Evolutionary conservation across 495 filamentous ascomycete species (phyloP).

Genomic region (Aspergillus homomorphus): DNA sequence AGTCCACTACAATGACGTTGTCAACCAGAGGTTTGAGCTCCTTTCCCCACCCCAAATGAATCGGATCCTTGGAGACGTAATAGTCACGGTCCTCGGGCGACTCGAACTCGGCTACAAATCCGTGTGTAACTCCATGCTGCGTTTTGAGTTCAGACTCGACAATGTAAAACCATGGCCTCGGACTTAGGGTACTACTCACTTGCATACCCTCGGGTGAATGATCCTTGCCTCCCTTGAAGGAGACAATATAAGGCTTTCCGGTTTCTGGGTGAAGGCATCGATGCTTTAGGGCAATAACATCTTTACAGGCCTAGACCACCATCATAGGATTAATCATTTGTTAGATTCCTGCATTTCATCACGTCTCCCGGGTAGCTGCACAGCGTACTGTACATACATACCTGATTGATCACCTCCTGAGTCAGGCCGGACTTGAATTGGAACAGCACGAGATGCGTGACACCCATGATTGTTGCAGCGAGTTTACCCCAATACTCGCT

Average conservation of each 20-base stretch:
- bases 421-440: background rate
- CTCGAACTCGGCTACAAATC: slow-evolving; percentile 61
- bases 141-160: background rate
- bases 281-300: slow-evolving; percentile 34
- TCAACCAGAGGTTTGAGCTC: slow-evolving; percentile 26
- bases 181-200: slow-evolving; percentile 31
- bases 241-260: slow-evolving; percentile 54
- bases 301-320: slow-evolving; percentile 30
- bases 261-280: slow-evolving; percentile 38
- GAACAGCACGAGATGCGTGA: slow-evolving; percentile 1
- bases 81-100: slow-evolving; percentile 54
- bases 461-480: background rate
- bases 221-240: slow-evolving; percentile 54
- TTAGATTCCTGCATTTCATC: background rate
- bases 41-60: slow-evolving; percentile 46
- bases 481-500: too few relatives aligned
- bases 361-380: too few relatives aligned
- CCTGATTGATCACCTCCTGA: background rate
- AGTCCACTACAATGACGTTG: slow-evolving; percentile 40
- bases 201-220: slow-evolving; percentile 56
- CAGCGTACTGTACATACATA: background rate
- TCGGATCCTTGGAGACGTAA: slow-evolving; percentile 50
- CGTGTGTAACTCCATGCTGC: slow-evolving; percentile 56
- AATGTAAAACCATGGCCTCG: too few relatives aligned
- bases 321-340: background rate